Evolutionary conservation across 1,284 basidiomycete species (phyloP), one percentile per base, ranked within the genome.

Genomic region (Ustilago xerochloae): DNA sequence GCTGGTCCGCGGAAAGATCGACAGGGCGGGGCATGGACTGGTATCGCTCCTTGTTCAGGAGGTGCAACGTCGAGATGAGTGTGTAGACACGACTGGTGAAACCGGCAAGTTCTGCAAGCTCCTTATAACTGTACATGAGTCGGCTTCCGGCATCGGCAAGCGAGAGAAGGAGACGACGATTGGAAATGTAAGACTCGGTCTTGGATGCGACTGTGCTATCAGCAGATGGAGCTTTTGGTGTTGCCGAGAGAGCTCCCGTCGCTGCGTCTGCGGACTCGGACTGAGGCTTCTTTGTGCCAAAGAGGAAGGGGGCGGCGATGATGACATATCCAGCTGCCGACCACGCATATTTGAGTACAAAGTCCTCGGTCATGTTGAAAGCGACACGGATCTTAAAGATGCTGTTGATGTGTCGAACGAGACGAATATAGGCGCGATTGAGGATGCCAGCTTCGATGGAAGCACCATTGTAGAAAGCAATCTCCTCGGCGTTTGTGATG

Each of bases 391-490:
- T 91, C 88, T 93, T 94, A 87, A 94, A 94, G 63, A 97, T 94
- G 0, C 90, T 91, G 81, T 96, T 94, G 64, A 97, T 89, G 76
- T 99, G 96, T 76, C 90, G 90, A 71, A 95, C 92, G 15, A 98
- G 86, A 46, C 89, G 88, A 71, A 91, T 84, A 82, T 96, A 98
- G 0, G 93, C 91, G 15, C 88, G 86, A 65, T 90, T 90, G 29
- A 98, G 86, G 54, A 98, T 96, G 68, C 91, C 90, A 63, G 90
- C 90, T 84, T 99, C 95, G 36, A 92, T 88, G 3, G 87, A 85
- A 0, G 94, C 94, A 0, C 95, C 95, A 68, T 94, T 91, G 85
- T 99, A 99, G 83, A 99, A 98, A 0, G 95, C 94, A 46, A 99
- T 89, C 85, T 99, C 95, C 84, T 99, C 95, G 15, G 92, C 90